Base-by-base conservation (phyloP, 352 stramenopile species). In the Nothophytophthora sp. region DNA sequence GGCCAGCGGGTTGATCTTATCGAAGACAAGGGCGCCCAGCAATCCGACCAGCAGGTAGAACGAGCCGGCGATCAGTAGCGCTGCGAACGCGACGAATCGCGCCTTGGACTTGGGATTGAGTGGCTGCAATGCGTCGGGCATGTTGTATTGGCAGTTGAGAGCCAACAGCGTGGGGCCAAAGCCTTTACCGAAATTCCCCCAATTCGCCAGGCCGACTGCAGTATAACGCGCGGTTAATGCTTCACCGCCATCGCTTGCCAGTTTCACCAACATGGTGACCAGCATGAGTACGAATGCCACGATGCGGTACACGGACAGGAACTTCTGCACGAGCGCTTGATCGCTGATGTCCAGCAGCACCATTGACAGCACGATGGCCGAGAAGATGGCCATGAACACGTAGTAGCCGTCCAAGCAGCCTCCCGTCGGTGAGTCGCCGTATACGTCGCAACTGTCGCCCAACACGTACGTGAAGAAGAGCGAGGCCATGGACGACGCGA, bases 71-170 rank as follows among this genome's bases (percentile, higher is more conserved):
- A 92, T 77, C 7, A 86, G 43, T 27, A 94, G 58, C 25, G 81
- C 71, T 8, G 55, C 62, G 32, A 92, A 88, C 29, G 80, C 77
- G 24, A 92, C 78, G 18, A 73, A 63, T 27, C 80, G 77, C 13
- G 76, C 84, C 13, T 69, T 63, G 10, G 55, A 63, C 70, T 94
- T 94, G 18, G 73, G 70, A 35, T 88, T 61, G n/a, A 94, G 66
- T 32, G 81, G 76, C 69, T 94, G 83, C 27, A 94, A 57, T 19
- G 80, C 81, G 52, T 92, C 77, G 15, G 81, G 81, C 81, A 94
- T 92, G 65, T 92, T 92, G 74, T 91, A 92, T 62, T 94, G 83
- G 56, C 83, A 94, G 66, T 92, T 94, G 41, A 94, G 76, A 23
- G 84, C 84, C n/a, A 94, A 63, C 25, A 94, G 50, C 24, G 81